These are phyloP conservation scores for Parasarocladium wereldwijsianum DNA, from an alignment of 2,329 filamentous ascomycete species.

Conservation along the genomic window DNA sequence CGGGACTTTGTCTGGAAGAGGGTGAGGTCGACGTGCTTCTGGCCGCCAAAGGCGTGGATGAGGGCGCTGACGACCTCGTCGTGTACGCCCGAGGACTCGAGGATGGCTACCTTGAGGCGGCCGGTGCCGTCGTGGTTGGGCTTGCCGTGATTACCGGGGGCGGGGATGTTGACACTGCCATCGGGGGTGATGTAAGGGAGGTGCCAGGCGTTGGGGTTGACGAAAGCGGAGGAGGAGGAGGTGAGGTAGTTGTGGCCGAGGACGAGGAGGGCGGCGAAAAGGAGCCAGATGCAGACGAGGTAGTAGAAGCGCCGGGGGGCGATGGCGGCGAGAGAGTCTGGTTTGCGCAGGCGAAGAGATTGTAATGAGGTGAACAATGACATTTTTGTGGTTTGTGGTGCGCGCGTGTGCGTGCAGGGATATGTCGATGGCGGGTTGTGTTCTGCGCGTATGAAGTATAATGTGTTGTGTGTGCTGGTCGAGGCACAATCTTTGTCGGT, in stretches of 20 bases:
- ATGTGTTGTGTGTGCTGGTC: too few species aligned
- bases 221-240: conserved; percentile 1
- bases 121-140: conserved; percentile 7
- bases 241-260: conserved; percentile 1
- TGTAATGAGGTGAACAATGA: too few species aligned
- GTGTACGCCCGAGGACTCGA: conserved; percentile 13
- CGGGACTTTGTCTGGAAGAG: conserved; percentile 12
- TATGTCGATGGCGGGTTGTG: too few species aligned
- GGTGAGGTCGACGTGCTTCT: conserved; percentile 9
- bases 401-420: too few species aligned
- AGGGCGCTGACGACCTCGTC: conserved; percentile 14
- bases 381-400: too few species aligned
- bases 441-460: too few species aligned
- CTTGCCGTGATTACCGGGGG: background rate
- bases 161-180: conserved; percentile 6
- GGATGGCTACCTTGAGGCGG: conserved; percentile 12
- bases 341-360: conserved; percentile 1
- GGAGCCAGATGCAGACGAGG: conserved; percentile 2
- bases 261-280: conserved; percentile 2
- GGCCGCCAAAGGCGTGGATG: conserved; percentile 12
- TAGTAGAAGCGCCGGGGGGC: conserved; percentile 3
- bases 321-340: background rate
- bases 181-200: conserved; percentile 12
- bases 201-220: conserved; percentile 8
- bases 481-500: too few species aligned